Conservation (phyloP, 805 yeast genomes). For the Komagataella phaffii region DNA sequence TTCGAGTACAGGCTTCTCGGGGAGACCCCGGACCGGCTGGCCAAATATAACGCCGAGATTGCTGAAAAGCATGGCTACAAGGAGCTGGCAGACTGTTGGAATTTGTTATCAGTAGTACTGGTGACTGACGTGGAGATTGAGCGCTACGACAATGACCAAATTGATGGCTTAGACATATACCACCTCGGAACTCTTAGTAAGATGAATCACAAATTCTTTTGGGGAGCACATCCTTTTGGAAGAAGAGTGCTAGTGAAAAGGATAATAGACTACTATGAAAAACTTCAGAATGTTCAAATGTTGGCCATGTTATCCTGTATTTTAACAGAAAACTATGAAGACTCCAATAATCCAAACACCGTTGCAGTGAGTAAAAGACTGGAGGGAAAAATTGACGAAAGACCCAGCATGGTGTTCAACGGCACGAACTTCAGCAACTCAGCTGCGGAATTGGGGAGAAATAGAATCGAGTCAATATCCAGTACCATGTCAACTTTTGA, state of each 20-base stretch:
- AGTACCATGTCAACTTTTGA: background rate
- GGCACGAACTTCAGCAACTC: background rate
- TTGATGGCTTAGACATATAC: background rate
- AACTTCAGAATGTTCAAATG: constrained; percentile 67
- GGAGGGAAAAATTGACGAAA: background rate
- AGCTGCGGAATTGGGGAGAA: background rate
- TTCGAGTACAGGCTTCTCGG: constrained; percentile 53
- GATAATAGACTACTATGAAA: constrained; percentile 52
- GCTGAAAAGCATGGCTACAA: constrained; percentile 49
- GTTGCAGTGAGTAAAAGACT: constrained; percentile 18
- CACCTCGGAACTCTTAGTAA: background rate
- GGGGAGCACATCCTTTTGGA: constrained; percentile 81
- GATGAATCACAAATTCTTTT: constrained; percentile 12
- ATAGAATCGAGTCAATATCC: background rate
- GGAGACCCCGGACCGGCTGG: constrained; percentile 48
- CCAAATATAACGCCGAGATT: constrained; percentile 56
- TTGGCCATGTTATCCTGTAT: constrained; percentile 78
- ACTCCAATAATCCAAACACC: constrained; percentile 17
- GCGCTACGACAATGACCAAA: constrained; percentile 3
- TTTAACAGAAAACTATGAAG: constrained; percentile 29
- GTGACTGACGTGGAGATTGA: constrained; percentile 24
- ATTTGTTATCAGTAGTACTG: constrained; percentile 33
- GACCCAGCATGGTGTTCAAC: constrained; percentile 2
- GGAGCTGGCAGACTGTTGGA: constrained; percentile 70
- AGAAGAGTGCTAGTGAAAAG: constrained; percentile 49